Evolutionary conservation across 495 filamentous ascomycete species (phyloP), one percentile per base, ranked within the genome.

Genomic region (Penicillium flavigenum): DNA sequence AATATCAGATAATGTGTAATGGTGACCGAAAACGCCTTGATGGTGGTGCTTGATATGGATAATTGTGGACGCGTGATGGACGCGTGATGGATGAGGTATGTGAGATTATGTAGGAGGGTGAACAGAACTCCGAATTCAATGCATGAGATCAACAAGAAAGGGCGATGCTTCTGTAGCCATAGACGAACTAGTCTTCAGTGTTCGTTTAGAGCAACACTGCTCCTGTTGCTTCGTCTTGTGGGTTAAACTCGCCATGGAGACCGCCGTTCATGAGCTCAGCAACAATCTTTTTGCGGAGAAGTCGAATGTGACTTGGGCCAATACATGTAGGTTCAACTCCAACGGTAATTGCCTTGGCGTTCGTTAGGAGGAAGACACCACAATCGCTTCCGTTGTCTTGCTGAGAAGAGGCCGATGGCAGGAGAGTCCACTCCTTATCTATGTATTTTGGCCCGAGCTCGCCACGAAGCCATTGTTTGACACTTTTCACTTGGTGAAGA

Each of bases 311-410:
- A 0, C 29, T n/a, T 22, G 83, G 70, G 0, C 71, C 68, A 61
- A 88, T 89, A 0, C 76, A 72, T 51, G 74, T 79, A 0, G 87
- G 87, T 53, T 86, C 81, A 11, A 90, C 65, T 0, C 85, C 86
- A 8, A 88, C 63, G 0, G 84, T 78, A 22, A 91, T 65, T 62
- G 86, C 88, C 54, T 89, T 86, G 34, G 86, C 86, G 34, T 88
- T 92, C 1, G 86, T 88, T 19, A 88, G 80, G 5, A 86, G 79
- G 63, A 93, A 95, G 3, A 91, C 87, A 6, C 91, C 91, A 57
- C 91, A 96, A 65, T 96, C 91, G 56, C 74, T 84, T 1, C 80
- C 80, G 62, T 95, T 95, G 47, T 73, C 73, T 60, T 96, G 91
- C 8, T 62, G 66, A 0, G 86, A 83, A 0, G 63, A 70, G 7